phyloP scores from a whole-genome alignment of 2,329 filamentous ascomycete species.

The Leptographium flavum region DNA sequence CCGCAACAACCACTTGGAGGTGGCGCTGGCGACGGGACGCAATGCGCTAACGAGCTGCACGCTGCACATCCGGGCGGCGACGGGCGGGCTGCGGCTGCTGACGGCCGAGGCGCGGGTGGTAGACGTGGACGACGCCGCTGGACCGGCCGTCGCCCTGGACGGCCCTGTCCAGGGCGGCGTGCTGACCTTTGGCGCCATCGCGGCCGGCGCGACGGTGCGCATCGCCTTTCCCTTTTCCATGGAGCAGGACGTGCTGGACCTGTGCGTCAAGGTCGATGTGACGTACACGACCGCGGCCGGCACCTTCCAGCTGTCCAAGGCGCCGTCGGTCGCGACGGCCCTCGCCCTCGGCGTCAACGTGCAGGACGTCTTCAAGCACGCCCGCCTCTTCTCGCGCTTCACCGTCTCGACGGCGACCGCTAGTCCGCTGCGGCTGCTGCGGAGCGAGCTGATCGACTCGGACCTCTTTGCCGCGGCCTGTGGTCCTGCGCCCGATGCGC shows the following conservation, averaged over 20 bases:
- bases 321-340: conserved; percentile 52
- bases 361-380: conserved; percentile 84
- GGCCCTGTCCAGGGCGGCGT: conserved; percentile 38
- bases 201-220: conserved; percentile 30
- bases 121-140: conserved; percentile 32
- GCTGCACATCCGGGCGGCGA: conserved; percentile 47
- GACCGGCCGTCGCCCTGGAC: conserved; percentile 21
- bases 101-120: conserved; percentile 50
- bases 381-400: conserved; percentile 73
- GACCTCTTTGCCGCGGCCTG: conserved; percentile 53
- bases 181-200: conserved; percentile 35
- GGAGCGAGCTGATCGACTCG: conserved; percentile 56
- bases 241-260: conserved; percentile 58
- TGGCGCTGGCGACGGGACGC: conserved; percentile 60
- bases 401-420: conserved; percentile 70
- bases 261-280: conserved; percentile 64
- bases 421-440: conserved; percentile 60
- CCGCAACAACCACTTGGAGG: conserved; percentile 60
- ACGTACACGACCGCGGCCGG: conserved; percentile 55
- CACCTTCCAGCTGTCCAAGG: conserved; percentile 47
- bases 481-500: conserved; percentile 34
- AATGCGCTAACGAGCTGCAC: conserved; percentile 51
- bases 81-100: conserved; percentile 49
- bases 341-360: conserved; percentile 89
- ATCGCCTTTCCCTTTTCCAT: conserved; percentile 70